phyloP scores from a whole-genome alignment of 306 rosid species.

The Pyrus bretschneideri region DNA sequence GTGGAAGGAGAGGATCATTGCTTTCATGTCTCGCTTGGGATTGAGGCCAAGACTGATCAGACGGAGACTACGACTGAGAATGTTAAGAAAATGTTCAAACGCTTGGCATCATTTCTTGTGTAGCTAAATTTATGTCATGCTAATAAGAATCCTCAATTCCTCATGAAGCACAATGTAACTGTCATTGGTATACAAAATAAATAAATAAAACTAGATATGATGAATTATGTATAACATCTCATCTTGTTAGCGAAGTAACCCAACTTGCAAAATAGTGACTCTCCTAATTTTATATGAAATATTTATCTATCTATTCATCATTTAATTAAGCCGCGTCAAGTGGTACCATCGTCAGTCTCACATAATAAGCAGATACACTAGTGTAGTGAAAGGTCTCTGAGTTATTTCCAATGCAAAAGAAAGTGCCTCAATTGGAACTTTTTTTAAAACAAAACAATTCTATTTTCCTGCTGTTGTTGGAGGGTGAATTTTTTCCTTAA shows the following conservation, averaged over 20 bases:
- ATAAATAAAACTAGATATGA: too few species aligned
- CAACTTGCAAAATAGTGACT: too few species aligned
- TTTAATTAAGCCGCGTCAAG: too few species aligned
- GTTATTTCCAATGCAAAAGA: neutral
- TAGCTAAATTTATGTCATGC: neutral
- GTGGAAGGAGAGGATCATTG: conserved; percentile 18
- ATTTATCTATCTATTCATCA: too few species aligned
- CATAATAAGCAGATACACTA: neutral
- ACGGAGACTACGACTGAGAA: neutral
- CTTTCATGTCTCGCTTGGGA: neutral
- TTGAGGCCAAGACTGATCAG: neutral
- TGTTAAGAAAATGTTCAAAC: conserved; percentile 1
- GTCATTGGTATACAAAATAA: neutral
- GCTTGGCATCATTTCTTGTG: conserved; percentile 11
- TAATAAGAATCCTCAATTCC: neutral
- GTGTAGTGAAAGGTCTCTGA: neutral
- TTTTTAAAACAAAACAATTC: neutral
- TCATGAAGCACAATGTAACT: neutral
- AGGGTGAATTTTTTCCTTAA: neutral
- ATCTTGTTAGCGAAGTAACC: too few species aligned
- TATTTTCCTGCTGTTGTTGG: neutral
- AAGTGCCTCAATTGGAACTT: neutral
- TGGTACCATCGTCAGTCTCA: neutral
- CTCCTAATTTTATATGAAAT: too few species aligned
- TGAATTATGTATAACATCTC: too few species aligned